Evolutionary conservation across 1,284 basidiomycete genomes (phyloP).

Genomic region (Rhodofomes roseus): DNA sequence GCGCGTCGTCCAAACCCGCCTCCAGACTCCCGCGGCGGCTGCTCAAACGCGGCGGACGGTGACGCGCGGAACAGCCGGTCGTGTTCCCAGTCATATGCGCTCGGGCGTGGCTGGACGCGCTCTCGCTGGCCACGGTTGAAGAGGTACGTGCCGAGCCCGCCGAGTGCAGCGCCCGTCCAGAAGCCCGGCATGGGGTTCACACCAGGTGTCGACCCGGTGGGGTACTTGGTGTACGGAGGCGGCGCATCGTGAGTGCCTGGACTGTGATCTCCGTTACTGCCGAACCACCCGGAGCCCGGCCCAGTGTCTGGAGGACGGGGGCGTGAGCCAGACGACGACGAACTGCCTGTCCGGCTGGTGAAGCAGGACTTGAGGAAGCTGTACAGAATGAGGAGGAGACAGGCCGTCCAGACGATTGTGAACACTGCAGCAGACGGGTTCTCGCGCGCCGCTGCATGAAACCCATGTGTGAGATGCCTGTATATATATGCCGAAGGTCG

Average conservation of each 20-base stretch:
- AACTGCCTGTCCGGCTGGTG: slow-evolving; percentile 20
- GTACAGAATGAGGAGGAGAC: slow-evolving; percentile 55
- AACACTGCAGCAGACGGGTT: slow-evolving; percentile 40
- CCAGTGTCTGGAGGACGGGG: slow-evolving; percentile 33
- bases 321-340: slow-evolving; percentile 26
- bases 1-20: slow-evolving; percentile 5
- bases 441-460: slow-evolving; percentile 6
- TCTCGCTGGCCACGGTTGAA: slow-evolving; percentile 36
- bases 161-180: slow-evolving; percentile 74
- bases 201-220: slow-evolving; percentile 19
- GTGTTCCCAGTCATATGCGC: slow-evolving; percentile 52
- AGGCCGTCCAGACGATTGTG: slow-evolving; percentile 49
- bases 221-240: slow-evolving; percentile 70
- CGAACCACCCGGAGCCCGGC: slow-evolving; percentile 41
- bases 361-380: slow-evolving; percentile 53
- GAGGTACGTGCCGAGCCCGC: slow-evolving; percentile 60
- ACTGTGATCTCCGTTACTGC: slow-evolving; percentile 37
- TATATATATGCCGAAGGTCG: background rate
- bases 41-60: slow-evolving; percentile 3
- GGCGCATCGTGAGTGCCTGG: slow-evolving; percentile 50
- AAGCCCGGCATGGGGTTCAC: slow-evolving; percentile 60
- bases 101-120: slow-evolving; percentile 18
- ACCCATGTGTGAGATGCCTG: background rate
- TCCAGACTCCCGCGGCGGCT: slow-evolving; percentile 1
- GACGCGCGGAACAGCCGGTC: slow-evolving; percentile 25